Evolutionary conservation across 2,329 filamentous ascomycete species (phyloP), one percentile per base, ranked within the genome.

Genomic region (Aspergillus vadensis): DNA sequence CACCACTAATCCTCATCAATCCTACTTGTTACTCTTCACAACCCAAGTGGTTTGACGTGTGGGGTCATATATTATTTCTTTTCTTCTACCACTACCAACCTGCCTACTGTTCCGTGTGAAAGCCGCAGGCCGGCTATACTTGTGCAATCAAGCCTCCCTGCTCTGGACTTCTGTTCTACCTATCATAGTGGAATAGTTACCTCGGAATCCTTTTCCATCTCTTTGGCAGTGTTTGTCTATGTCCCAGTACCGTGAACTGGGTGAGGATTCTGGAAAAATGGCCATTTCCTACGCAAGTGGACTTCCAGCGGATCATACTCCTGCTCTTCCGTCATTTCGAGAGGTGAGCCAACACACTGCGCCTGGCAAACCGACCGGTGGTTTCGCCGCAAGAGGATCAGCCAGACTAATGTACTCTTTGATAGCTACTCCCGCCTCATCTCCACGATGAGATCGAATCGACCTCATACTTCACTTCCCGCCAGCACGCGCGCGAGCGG

Each of bases 371-470:
- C 32, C 51, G 58, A 61, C 55, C 12, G 39, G 36, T 21, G 49
- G 48, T 44, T 15, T 44, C 30, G 25, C 14, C n/a, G n/a, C 14
- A 53, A 43, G 25, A 23, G 15, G 10, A 14, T 5, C 12, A 49
- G 12, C 39, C 21, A 61, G 17, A 57, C 63, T 69, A 56, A 68
- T 47, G 19, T 15, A 2, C 41, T 5, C 14, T 15, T 17, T 30
- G 9, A 44, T 51, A 78, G 76, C 68, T 78, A 12, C 74, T 78
- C 14, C 76, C 76, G 25, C 69, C 75, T 59, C 74, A 78, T 62
- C 70, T 78, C 9, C 76, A 78, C 60, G 75, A 77, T 62, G 76
- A 77, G 61, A 78, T 78, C 61, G 76, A 78, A 36, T 76, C 76
- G 21, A 72, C 71, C 12, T 67, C 75, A 62, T 76, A 73, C 62